Evolutionary conservation across 805 yeast species (phyloP), one percentile per base, ranked within the genome.

Genomic region (Metschnikowia drakensbergensis): DNA sequence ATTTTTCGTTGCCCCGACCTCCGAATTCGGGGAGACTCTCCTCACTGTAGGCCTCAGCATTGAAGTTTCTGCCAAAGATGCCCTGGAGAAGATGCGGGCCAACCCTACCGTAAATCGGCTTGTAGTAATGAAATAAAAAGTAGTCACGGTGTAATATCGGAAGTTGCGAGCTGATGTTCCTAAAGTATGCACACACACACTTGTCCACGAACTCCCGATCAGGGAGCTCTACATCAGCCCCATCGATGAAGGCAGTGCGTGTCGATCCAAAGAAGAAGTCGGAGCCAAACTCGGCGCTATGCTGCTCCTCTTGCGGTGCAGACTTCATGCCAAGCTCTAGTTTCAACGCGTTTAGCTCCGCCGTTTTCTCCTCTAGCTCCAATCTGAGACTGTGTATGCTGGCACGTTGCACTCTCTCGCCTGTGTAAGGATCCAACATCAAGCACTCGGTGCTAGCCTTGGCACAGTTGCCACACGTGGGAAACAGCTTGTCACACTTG

Each of bases 91-190:
- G 17, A 2, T 36, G 35, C 5, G 23, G 26, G 2, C 48, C 46
- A 3, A 50, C 33, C 4, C 13, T 25, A n/a, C 55, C 55, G 36
- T 50, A 56, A 6, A 57, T 11, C 2, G 59, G 60, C 36, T 35
- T 33, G 40, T 48, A 55, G 38, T 54, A 56, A 30, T 49, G 40
- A n/a, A 37, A 30, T 8, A 57, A 37, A 33, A 43, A 55, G 43
- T 46, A 43, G 11, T 54, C 56, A 5, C 57, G 36, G 45, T 54
- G 57, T 13, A 57, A 30, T n/a, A 57, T 41, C 9, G 60, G 60
- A 4, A 54, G 34, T 31, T 54, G 58, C 6, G 48, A 25, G 35
- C 54, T 55, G 6, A 49, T 35, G n/a, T 42, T 34, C 8, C 45
- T 27, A 38, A 57, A 55, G 40, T 37, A 57, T 31, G 41, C 11